phyloP scores from a whole-genome alignment of 257 asterid genomes.

The Solanum virginianum region DNA sequence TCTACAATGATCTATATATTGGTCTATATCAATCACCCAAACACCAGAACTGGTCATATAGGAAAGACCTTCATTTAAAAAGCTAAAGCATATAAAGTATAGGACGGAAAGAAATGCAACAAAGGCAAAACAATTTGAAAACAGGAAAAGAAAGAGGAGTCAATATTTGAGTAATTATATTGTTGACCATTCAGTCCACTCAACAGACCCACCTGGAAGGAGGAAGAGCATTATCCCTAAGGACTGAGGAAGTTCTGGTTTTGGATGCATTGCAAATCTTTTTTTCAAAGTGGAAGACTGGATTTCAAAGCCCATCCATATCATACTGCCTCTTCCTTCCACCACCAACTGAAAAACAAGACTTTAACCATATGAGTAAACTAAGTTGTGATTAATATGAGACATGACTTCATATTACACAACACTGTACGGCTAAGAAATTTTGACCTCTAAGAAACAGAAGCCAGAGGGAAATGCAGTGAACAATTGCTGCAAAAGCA shows the following conservation, averaged over 20 bases:
- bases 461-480: neutral
- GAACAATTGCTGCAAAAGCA: neutral
- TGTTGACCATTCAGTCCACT: conserved; percentile 64
- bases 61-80: neutral
- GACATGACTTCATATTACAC: neutral
- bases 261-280: conserved; percentile 35
- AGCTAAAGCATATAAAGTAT: conserved; percentile 2
- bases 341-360: conserved; percentile 37
- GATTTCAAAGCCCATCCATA: conserved; percentile 51
- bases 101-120: conserved; percentile 14
- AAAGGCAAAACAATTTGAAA: conserved; percentile 28
- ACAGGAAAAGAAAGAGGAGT: conserved; percentile 69
- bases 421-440: neutral
- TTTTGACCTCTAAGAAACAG: neutral
- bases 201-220: conserved; percentile 31
- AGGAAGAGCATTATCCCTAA: conserved; percentile 24
- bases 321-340: conserved; percentile 27
- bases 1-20: conserved; percentile 3
- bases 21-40: conserved; percentile 24
- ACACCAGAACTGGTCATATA: neutral
- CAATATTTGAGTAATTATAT: conserved; percentile 49
- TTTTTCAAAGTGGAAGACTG: conserved; percentile 51
- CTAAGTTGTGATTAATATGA: conserved; percentile 12
- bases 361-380: conserved; percentile 1
- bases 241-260: conserved; percentile 18